Percentiles rank a stretch among this genome's conserved stretches.
Evolutionary conservation across 2,329 filamentous ascomycete species (phyloP).

Genomic region (Aspergillus fumigatiaffinis): DNA sequence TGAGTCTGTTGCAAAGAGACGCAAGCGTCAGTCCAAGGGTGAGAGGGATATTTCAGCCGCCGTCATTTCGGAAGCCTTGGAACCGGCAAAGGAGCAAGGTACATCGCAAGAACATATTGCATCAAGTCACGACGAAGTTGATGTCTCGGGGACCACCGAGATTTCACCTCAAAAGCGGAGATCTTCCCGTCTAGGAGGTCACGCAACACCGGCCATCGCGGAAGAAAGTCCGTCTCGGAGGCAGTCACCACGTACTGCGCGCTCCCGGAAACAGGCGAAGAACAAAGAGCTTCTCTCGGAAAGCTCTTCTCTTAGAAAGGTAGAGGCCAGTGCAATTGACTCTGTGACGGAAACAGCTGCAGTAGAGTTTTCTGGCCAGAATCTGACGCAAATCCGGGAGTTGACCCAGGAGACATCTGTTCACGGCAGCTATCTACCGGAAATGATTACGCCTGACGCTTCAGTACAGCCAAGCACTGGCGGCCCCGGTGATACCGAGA

Average conservation of each 20-base stretch:
- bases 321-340: neutral
- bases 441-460: slow-evolving; percentile 9
- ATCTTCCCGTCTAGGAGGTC: slow-evolving; percentile 26
- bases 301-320: slow-evolving; percentile 3
- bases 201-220: slow-evolving; percentile 9
- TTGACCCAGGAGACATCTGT: neutral
- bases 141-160: slow-evolving; percentile 12
- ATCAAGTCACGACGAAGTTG: neutral
- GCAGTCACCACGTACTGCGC: slow-evolving; percentile 14
- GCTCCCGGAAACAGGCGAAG: slow-evolving; percentile 19
- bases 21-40: slow-evolving; percentile 18
- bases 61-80: neutral
- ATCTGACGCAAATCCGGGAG: neutral
- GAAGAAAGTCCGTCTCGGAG: slow-evolving; percentile 10
- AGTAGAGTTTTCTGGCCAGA: neutral
- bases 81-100: neutral
- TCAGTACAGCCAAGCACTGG: slow-evolving; percentile 5
- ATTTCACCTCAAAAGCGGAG: slow-evolving; percentile 26
- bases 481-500: slow-evolving; percentile 12
- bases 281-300: slow-evolving; percentile 9
- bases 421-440: neutral
- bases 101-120: neutral
- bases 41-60: neutral
- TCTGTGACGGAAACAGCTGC: neutral
- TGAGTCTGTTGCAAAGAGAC: slow-evolving; percentile 21